Evolutionary conservation across 2,329 filamentous ascomycete species (phyloP).

Genomic region (Colletotrichum neosansevieriae): DNA sequence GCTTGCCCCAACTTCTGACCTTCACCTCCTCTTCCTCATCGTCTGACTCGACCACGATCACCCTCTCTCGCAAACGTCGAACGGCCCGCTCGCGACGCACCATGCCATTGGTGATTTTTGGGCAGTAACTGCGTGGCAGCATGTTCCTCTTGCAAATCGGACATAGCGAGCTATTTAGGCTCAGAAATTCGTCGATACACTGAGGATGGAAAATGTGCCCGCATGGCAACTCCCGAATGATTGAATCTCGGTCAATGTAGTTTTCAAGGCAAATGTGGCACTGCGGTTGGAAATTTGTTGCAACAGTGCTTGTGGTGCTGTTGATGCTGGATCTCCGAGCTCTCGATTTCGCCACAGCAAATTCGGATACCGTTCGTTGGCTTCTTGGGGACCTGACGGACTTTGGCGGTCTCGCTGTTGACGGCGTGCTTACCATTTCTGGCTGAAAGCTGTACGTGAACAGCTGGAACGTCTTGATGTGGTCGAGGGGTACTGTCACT

Average conservation of each 20-base stretch:
- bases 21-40: conserved; percentile 49
- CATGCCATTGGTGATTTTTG: conserved; percentile 85
- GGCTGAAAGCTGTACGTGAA: conserved; percentile 78
- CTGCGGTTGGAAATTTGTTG: conserved; percentile 77
- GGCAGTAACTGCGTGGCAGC: conserved; percentile 75
- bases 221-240: conserved; percentile 88
- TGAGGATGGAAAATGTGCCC: conserved; percentile 93
- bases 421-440: conserved; percentile 51
- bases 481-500: conserved; percentile 78
- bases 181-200: conserved; percentile 89
- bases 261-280: conserved; percentile 93
- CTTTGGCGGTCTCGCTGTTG: conserved; percentile 53
- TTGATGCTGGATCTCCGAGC: conserved; percentile 55
- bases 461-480: conserved; percentile 80
- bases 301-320: conserved; percentile 51
- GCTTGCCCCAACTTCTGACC: conserved; percentile 51
- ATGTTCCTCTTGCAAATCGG: conserved; percentile 91
- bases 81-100: conserved; percentile 83
- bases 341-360: conserved; percentile 42
- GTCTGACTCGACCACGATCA: conserved; percentile 56
- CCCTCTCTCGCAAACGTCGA: conserved; percentile 68
- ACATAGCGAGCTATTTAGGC: conserved; percentile 84
- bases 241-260: conserved; percentile 76
- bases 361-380: conserved; percentile 37
- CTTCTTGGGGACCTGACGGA: conserved; percentile 45